These are phyloP conservation scores for Russula griseocarnosa DNA, from an alignment of 768 basidiomycete genomes.

Conservation along the genomic window DNA sequence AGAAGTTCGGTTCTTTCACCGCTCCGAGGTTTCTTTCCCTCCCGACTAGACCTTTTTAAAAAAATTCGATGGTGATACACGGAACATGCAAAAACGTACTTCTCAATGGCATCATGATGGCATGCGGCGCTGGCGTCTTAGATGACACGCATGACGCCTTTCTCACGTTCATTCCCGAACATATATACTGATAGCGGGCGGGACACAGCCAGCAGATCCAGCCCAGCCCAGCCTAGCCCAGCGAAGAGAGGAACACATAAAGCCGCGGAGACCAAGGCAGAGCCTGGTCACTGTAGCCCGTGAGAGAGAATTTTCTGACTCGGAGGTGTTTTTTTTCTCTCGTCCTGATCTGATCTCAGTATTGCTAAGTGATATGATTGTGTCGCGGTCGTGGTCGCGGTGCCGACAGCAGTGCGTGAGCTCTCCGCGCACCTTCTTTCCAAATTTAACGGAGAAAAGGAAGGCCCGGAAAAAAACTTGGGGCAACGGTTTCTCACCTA, in stretches of 20 bases:
- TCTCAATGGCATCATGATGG: not conserved
- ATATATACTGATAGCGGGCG: not conserved
- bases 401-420: not conserved
- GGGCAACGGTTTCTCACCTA: not conserved
- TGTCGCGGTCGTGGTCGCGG: not conserved
- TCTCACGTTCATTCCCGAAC: conserved; percentile 8
- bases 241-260: not conserved
- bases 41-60: not conserved
- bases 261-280: too few relatives aligned
- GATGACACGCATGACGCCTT: not conserved
- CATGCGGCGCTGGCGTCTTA: not conserved
- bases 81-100: not conserved
- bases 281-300: too few relatives aligned
- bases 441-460: not conserved
- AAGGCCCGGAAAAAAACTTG: not conserved
- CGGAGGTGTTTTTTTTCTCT: too few relatives aligned
- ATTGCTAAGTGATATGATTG: not conserved
- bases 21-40: not conserved
- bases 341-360: not conserved
- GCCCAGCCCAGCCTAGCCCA: too few relatives aligned
- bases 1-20: not conserved
- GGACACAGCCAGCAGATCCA: too few relatives aligned
- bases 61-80: not conserved
- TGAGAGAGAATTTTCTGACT: too few relatives aligned
- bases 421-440: not conserved